A percentile compares a stretch with the other conserved stretches of the same genome.
Conservation (phyloP, 768 basidiomycete genomes). For the Piloderma croceum region DNA sequence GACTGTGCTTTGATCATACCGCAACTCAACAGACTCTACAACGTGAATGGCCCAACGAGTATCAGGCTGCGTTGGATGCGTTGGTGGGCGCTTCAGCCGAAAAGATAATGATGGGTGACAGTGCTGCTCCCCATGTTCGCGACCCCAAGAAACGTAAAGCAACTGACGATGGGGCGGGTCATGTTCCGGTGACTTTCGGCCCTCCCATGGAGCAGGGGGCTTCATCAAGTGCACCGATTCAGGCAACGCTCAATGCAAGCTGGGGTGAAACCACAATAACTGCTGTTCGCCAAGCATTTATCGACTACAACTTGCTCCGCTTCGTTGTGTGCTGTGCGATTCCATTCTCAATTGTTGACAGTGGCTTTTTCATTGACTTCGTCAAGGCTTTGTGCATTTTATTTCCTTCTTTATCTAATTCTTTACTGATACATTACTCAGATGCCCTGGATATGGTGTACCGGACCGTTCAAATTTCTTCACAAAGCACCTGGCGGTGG, state of each 20-base stretch:
- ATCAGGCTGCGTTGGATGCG: too few relatives aligned
- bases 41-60: too few relatives aligned
- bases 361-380: slow-evolving; percentile 12
- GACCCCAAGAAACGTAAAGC: too few relatives aligned
- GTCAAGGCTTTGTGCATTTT: slow-evolving; percentile 5
- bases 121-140: too few relatives aligned
- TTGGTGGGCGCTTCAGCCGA: too few relatives aligned
- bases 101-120: too few relatives aligned
- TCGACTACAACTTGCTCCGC: slow-evolving; percentile 13
- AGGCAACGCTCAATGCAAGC: slow-evolving; percentile 1
- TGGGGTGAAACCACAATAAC: slow-evolving; percentile 2
- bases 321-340: slow-evolving; percentile 20
- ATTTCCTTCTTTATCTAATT: neutral
- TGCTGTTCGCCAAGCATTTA: neutral
- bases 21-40: too few relatives aligned
- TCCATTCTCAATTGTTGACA: slow-evolving; percentile 15
- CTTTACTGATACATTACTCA: neutral
- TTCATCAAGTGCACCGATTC: too few relatives aligned
- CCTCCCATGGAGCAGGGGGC: too few relatives aligned
- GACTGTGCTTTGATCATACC: too few relatives aligned
- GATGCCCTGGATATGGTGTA: slow-evolving; percentile 10
- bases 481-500: slow-evolving; percentile 14
- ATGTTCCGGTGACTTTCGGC: too few relatives aligned
- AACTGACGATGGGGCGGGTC: too few relatives aligned
- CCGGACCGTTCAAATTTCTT: slow-evolving; percentile 19